phyloP scores from a whole-genome alignment of 2,329 filamentous ascomycete genomes.

The Coleophoma cylindrospora region DNA sequence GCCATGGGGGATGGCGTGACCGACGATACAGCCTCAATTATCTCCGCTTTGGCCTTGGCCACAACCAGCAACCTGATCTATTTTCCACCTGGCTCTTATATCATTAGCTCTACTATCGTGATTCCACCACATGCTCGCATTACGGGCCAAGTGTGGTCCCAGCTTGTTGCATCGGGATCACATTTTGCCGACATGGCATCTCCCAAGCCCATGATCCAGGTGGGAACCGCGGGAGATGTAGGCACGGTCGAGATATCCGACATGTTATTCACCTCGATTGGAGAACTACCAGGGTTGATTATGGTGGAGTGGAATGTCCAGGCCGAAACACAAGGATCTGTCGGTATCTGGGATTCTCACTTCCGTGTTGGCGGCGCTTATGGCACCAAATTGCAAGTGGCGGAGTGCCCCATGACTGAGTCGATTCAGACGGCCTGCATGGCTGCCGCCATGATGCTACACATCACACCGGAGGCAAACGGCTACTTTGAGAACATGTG shows the following conservation, averaged over 20 bases:
- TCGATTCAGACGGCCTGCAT: slow-evolving; percentile 16
- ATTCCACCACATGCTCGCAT: slow-evolving; percentile 34
- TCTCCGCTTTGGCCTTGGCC: slow-evolving; percentile 11
- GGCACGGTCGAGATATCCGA: slow-evolving; percentile 34
- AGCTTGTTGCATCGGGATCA: slow-evolving; percentile 27
- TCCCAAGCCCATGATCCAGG: slow-evolving; percentile 37
- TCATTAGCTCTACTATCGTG: slow-evolving; percentile 37
- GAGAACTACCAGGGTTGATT: slow-evolving; percentile 29
- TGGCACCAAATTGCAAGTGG: slow-evolving; percentile 26
- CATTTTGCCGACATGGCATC: slow-evolving; percentile 34
- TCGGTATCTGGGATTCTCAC: slow-evolving; percentile 29
- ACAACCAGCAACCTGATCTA: slow-evolving; percentile 47
- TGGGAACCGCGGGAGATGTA: slow-evolving; percentile 35
- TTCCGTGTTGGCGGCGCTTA: slow-evolving; percentile 32
- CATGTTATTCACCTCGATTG: slow-evolving; percentile 35
- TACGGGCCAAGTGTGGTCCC: slow-evolving; percentile 35
- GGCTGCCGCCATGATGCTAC: slow-evolving; percentile 13
- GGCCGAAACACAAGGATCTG: slow-evolving; percentile 23
- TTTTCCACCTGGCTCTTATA: slow-evolving; percentile 50
- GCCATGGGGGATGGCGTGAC: slow-evolving; percentile 23
- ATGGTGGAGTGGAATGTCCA: slow-evolving; percentile 34
- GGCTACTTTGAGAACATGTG: slow-evolving; percentile 19
- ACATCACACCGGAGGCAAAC: slow-evolving; percentile 6
- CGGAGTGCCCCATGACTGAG: slow-evolving; percentile 21
- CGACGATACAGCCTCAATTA: slow-evolving; percentile 43